Conservation (phyloP, 2,329 filamentous ascomycete genomes). For the Gaeumannomyces sp. region DNA sequence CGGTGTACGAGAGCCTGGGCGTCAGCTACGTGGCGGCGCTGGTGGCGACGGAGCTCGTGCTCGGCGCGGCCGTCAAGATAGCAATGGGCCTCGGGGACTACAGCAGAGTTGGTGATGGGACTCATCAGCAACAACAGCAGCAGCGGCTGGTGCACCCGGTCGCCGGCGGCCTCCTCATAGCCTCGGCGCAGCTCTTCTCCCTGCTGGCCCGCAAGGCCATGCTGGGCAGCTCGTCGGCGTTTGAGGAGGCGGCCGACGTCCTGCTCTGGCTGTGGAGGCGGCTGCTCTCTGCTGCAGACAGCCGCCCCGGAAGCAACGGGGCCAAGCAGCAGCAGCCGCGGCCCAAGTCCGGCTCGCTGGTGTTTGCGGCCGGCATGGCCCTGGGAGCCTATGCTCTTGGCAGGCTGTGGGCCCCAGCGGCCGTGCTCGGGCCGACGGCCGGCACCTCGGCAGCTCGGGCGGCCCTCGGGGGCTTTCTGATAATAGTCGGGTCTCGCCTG, state of each 20-base stretch:
- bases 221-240: slow-evolving; percentile 55
- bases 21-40: slow-evolving; percentile 31
- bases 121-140: not conserved
- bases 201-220: slow-evolving; percentile 45
- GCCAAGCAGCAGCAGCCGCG: slow-evolving; percentile 5
- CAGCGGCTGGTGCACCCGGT: slow-evolving; percentile 36
- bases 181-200: slow-evolving; percentile 50
- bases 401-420: slow-evolving; percentile 17
- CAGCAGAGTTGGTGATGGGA: not conserved
- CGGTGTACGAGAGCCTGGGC: slow-evolving; percentile 35
- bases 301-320: slow-evolving; percentile 20
- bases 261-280: slow-evolving; percentile 29
- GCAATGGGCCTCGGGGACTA: slow-evolving; percentile 19
- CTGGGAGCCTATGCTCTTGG: slow-evolving; percentile 20
- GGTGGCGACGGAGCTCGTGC: slow-evolving; percentile 36
- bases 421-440: slow-evolving; percentile 19
- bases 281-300: not conserved
- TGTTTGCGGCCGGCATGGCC: slow-evolving; percentile 9
- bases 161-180: slow-evolving; percentile 53
- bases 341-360: slow-evolving; percentile 7
- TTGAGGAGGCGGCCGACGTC: slow-evolving; percentile 53
- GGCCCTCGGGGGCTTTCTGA: slow-evolving; percentile 46
- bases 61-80: slow-evolving; percentile 29
- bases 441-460: slow-evolving; percentile 33
- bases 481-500: slow-evolving; percentile 54